A percentile compares a stretch with the other conserved stretches of the same genome.
These are phyloP conservation scores for Amanita jacksonii DNA, from an alignment of 768 basidiomycete species.

Conservation along the genomic window DNA sequence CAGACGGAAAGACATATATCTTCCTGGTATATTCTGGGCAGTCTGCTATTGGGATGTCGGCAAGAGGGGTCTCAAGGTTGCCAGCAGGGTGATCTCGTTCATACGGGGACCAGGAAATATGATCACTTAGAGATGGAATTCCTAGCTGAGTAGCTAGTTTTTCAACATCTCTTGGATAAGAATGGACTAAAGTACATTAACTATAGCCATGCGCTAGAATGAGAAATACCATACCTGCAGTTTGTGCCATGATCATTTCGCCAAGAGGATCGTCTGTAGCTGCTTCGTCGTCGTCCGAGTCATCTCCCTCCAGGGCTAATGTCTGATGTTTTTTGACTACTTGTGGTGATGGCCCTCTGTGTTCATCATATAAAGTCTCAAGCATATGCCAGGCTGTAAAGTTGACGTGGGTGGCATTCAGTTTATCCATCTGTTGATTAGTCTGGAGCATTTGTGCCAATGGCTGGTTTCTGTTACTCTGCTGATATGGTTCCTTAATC, in stretches of 20 bases:
- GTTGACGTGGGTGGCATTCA: constrained; percentile 6
- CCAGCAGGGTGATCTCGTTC: neutral
- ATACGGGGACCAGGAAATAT: neutral
- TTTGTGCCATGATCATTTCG: constrained; percentile 9
- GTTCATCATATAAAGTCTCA: neutral
- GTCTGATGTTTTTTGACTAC: neutral
- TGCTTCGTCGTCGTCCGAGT: constrained; percentile 1
- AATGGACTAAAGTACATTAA: neutral
- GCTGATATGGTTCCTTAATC: constrained; percentile 4
- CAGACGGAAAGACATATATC: constrained; percentile 6
- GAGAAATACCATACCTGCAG: constrained; percentile 1
- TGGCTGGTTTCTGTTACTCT: constrained; percentile 5
- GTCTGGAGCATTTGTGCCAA: constrained; percentile 8
- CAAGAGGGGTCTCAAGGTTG: neutral
- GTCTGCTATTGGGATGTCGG: neutral
- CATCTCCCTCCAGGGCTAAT: neutral
- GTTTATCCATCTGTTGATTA: constrained; percentile 10
- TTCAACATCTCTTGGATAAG: neutral
- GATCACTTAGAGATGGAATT: neutral
- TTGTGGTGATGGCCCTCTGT: too few relatives aligned
- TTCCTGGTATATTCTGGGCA: neutral
- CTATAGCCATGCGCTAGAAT: neutral
- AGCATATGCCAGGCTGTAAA: neutral
- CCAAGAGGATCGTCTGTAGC: neutral
- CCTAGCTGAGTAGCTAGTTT: neutral